Evolutionary conservation across 1,284 basidiomycete genomes (phyloP).

Genomic region (Apiotrichum montevideense): DNA sequence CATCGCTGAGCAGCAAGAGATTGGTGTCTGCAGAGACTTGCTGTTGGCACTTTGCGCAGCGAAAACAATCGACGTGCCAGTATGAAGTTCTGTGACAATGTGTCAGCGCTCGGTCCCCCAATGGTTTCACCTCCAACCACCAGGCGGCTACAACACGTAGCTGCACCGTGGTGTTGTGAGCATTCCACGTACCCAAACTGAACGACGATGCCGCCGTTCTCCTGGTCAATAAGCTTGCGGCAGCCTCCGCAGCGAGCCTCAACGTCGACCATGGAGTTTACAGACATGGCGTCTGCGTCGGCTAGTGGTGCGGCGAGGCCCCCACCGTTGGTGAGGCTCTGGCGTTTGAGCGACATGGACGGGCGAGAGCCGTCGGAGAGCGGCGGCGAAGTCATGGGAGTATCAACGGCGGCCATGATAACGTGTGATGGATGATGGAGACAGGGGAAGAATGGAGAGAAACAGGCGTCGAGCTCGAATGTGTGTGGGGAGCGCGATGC

Average conservation of each 20-base stretch:
- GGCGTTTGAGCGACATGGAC: not conserved
- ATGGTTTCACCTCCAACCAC: not conserved
- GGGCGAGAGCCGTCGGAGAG: not conserved
- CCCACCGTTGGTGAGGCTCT: not conserved
- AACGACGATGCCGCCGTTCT: conserved; percentile 78
- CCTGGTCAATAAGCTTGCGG: conserved; percentile 71
- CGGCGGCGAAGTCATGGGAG: not conserved
- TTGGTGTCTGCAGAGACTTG: conserved; percentile 77
- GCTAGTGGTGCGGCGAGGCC: not conserved
- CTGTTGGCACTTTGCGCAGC: conserved; percentile 52
- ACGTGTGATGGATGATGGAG: too few species aligned
- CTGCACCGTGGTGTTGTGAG: too few species aligned
- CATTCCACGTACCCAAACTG: conserved; percentile 68
- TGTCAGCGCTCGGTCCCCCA: conserved; percentile 9
- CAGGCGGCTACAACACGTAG: not conserved
- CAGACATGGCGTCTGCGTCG: conserved; percentile 5
- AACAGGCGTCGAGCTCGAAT: not conserved
- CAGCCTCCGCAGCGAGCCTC: conserved; percentile 68
- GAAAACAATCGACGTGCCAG: conserved; percentile 50
- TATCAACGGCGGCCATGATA: conserved; percentile 10
- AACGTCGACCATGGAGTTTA: conserved; percentile 24
- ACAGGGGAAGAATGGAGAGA: too few species aligned
- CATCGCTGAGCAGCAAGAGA: conserved; percentile 88
- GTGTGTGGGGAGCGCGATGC: not conserved
- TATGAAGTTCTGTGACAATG: conserved; percentile 34